phyloP scores from a whole-genome alignment of 306 rosid species.

The Arachis stenosperma region DNA sequence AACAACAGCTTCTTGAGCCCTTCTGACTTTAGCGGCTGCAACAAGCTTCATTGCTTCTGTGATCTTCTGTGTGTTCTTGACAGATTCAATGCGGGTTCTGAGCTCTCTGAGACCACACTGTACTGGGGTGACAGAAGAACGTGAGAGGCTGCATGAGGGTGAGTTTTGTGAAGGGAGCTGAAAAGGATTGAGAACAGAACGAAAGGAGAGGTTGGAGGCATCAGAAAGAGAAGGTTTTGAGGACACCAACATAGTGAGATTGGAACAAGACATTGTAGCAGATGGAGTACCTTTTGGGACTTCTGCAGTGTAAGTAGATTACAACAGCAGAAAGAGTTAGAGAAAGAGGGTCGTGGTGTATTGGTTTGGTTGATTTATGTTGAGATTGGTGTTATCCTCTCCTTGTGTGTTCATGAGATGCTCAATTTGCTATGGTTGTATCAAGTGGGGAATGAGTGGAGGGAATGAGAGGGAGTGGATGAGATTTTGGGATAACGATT shows the following conservation, averaged over 20 bases:
- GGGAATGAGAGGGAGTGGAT: conserved; percentile 45
- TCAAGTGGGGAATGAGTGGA: conserved; percentile 47
- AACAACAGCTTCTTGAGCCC: conserved; percentile 95
- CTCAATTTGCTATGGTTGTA: conserved; percentile 24
- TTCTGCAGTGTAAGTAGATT: not conserved
- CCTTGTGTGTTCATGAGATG: conserved; percentile 15
- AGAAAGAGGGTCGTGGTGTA: conserved; percentile 27
- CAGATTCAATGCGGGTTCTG: conserved; percentile 71
- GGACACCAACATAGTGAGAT: conserved; percentile 52
- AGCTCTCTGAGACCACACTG: conserved; percentile 83
- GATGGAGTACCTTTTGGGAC: not conserved
- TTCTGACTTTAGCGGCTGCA: conserved; percentile 90
- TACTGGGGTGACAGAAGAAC: conserved; percentile 46
- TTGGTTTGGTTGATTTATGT: conserved; percentile 27
- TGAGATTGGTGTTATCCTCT: conserved; percentile 33
- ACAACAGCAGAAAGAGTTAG: conserved; percentile 43
- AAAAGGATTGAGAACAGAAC: conserved; percentile 63
- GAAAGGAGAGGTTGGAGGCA: conserved; percentile 65
- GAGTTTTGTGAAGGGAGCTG: conserved; percentile 63
- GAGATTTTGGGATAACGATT: conserved; percentile 53
- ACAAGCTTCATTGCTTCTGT: conserved; percentile 98
- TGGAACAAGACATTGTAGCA: conserved; percentile 56
- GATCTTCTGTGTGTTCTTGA: conserved; percentile 86
- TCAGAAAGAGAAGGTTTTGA: conserved; percentile 70
- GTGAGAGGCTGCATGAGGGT: conserved; percentile 38